Percentiles rank a stretch among this genome's conserved stretches.
These are phyloP conservation scores for Pyrenopolyporus hunteri DNA, from an alignment of 495 filamentous ascomycete genomes.

Conservation along the genomic window DNA sequence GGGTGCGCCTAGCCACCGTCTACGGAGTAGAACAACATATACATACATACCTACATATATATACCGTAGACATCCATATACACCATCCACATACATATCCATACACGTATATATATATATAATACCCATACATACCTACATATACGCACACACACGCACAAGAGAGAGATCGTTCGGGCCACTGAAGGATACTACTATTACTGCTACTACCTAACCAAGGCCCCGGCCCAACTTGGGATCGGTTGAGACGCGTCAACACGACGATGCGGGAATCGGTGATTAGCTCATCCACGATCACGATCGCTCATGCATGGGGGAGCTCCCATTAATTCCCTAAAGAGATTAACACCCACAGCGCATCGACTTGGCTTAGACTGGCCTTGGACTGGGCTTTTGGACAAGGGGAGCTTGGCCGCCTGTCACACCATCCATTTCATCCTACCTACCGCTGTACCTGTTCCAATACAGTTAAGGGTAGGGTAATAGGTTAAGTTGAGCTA, in stretches of 20 bases:
- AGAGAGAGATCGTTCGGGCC: not conserved
- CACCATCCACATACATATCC: too few relatives aligned
- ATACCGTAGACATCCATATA: not conserved
- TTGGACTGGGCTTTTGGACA: slow-evolving; percentile 4
- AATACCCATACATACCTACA: too few relatives aligned
- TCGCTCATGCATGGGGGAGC: slow-evolving; percentile 34
- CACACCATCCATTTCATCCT: slow-evolving; percentile 17
- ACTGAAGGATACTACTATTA: not conserved
- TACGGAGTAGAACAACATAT: not conserved
- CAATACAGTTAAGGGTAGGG: slow-evolving; percentile 3
- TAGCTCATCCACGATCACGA: slow-evolving; percentile 37
- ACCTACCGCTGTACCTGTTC: not conserved
- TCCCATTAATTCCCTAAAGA: slow-evolving; percentile 29
- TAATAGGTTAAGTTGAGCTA: slow-evolving; percentile 5
- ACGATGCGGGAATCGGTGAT: slow-evolving; percentile 19
- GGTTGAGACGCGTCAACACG: slow-evolving; percentile 19
- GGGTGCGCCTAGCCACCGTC: not conserved
- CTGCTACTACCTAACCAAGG: not conserved
- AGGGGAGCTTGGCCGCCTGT: slow-evolving; percentile 9
- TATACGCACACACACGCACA: too few relatives aligned
- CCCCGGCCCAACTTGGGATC: not conserved
- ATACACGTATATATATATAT: too few relatives aligned
- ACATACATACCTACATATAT: not conserved
- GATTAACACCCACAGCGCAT: slow-evolving; percentile 27
- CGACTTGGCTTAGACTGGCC: slow-evolving; percentile 24